Evolutionary conservation across 176 grass and related monocot species (phyloP), one percentile per base, ranked within the genome.

Genomic region (Olyra latifolia): DNA sequence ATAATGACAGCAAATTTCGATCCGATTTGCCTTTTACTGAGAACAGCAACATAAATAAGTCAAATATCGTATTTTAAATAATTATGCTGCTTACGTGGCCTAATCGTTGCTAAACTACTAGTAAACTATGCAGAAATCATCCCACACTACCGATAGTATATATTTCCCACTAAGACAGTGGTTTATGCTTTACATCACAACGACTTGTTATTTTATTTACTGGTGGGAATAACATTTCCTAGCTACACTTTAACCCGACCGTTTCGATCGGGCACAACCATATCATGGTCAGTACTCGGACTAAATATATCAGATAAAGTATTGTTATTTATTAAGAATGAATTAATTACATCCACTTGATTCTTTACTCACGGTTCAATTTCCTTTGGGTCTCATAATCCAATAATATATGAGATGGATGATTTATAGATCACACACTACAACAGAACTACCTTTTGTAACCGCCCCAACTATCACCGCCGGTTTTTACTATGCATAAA

Each of bases 131-230:
- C 54, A 46, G 5, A 76, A 81, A 89, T 85, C 77, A 81, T 71
- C 39, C 8, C 8, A 72, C 87, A 85, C 77, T 76, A 71, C 12
- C 14, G 16, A 85, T 76, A 81, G 82, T 81, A n/a, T n/a, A n/a
- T n/a, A 80, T 81, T 85, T 76, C 38, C 82, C 70, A 89, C 87
- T 85, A 63, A 57, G 71, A 29, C 41, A 76, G 77, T 89, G 69
- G 63, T 85, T 49, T 27, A 23, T 27, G 10, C 77, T 63, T 76
- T 75, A 3, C 57, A 13, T 27, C 8, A n/a, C 38, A 25, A 29
- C 3, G n/a, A 58, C 39, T 41, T 52, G 8, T 57, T 72, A 76
- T 62, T 85, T 71, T 80, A 80, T 89, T 75, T 75, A 75, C 14
- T 63, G 62, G 76, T 80, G 76, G 63, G 45, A 46, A 68, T 89